Evolutionary conservation across 2,329 filamentous ascomycete species (phyloP).

Genomic region (Ophiosphaerella herpotricha): DNA sequence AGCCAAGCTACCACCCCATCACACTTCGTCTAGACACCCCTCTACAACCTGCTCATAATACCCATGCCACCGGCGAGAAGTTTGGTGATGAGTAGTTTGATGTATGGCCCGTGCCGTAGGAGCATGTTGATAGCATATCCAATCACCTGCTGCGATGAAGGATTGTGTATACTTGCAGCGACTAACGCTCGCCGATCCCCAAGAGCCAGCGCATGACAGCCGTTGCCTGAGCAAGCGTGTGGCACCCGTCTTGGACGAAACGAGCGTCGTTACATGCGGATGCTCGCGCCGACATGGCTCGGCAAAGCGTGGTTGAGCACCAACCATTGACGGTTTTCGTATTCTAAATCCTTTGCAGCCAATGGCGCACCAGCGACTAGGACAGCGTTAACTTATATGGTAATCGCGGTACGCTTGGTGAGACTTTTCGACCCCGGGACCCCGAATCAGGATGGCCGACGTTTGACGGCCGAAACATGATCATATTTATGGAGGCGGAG

Average conservation of each 20-base stretch:
- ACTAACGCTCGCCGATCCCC: neutral
- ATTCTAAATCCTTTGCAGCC: neutral
- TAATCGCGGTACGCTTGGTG: constrained; percentile 4
- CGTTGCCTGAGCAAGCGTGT: neutral
- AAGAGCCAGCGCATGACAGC: neutral
- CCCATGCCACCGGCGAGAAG: neutral
- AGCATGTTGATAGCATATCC: neutral
- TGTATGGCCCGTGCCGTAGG: neutral
- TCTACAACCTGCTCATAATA: neutral
- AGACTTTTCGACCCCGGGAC: constrained; percentile 10
- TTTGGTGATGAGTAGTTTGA: neutral
- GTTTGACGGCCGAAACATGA: neutral
- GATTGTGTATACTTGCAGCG: too few species aligned
- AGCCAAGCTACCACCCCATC: neutral
- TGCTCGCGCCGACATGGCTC: constrained; percentile 3
- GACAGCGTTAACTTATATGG: neutral
- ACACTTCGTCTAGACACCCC: neutral
- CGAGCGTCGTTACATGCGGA: neutral
- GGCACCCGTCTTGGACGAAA: neutral
- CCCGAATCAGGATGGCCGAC: constrained; percentile 18
- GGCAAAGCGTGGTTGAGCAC: neutral
- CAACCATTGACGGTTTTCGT: neutral
- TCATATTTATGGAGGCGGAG: constrained; percentile 2
- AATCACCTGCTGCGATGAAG: too few species aligned
- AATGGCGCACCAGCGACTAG: constrained; percentile 2